Base-by-base conservation (phyloP, 495 filamentous ascomycete species). In the Aspergillus avenaceus region DNA sequence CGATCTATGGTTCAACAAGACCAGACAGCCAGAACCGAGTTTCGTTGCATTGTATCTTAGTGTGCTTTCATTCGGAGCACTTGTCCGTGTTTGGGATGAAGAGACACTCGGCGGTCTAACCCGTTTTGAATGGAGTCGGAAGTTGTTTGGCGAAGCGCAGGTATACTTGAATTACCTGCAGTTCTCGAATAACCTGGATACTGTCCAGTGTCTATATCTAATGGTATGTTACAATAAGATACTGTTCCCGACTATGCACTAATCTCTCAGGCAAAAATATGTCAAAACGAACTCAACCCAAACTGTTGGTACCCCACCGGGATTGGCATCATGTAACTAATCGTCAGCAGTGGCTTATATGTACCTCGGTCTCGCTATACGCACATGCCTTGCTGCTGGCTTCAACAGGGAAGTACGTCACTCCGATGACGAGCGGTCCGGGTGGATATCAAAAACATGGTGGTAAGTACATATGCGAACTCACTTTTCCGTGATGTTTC, bases 391-490 rank as follows among this genome's bases (percentile, higher is more conserved):
- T 8, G 65, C 67, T 29, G 70, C 70, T 49, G 70, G 70, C 1
- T 71, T 71, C 38, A 73, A 73, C 47, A 54, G 70, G 41, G 65
- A 71, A 6, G 61, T 71, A 8, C 59, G 54, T 0, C 61, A 52
- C 8, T 52, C 64, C 11, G 67, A 60, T n/a, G 64, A 71, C 27
- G 60, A 62, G 40, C 66, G 65, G 32, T 56, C 67, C 28, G 60
- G 61, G 42, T 70, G 67, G 68, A 68, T 73, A 37, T 73, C 70
- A 12, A 65, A 66, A 34, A 73, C 70, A 13, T 73, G 70, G 70
- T 73, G 70, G 69, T 72, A 54, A 55, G 69, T 65, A 1, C 23
- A 6, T 13, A 1, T 22, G 21, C 19, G 12, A 50, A n/a, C n/a
- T n/a, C n/a, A n/a, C n/a, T n/a, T n/a, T n/a, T n/a, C n/a, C n/a